Evolutionary conservation across 768 basidiomycete genomes (phyloP), one percentile per base, ranked within the genome.

Genomic region (Cystobasidium tubakii): DNA sequence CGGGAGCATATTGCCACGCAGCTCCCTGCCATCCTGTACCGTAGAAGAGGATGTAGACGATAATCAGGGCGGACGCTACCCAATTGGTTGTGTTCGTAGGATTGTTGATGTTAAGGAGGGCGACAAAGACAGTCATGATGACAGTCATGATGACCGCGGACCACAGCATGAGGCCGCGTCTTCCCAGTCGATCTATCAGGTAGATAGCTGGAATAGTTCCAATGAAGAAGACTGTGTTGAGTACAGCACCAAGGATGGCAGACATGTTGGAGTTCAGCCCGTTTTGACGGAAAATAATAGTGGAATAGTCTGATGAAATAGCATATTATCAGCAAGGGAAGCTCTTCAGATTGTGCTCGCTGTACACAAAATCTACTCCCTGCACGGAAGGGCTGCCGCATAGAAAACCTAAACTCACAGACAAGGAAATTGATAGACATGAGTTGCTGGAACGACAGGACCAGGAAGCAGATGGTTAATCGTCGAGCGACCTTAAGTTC

Each of bases 391-490:
- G n/a, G n/a, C 29, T 29, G 57, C 13, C 10, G 21, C 4, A 27
- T 12, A 34, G 57, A 6, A 12, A 12, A 6, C 12, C 13, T 4
- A 6, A 12, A 34, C 57, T 60, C 27, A 60, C 57, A 65, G 23
- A 65, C 63, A 27, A 65, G 63, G 63, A 65, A 65, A 46, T 65
- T 65, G 63, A 65, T 65, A 65, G 63, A 65, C 63, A 65, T 65
- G 10, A 65, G 63, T 46, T 65, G 63, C 27, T 65, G 63, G 25
- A 65, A 65, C 6, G 39, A 42, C 2, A 65, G 44, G 4, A 43
- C 36, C 7, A 65, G 36, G 44, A 65, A 65, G 39, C 63, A 65
- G 63, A 65, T 65, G 17, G 23, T 46, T 33, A 65, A 29, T 12
- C 63, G 63, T 13, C 63, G 27, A 46, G 63, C 63, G 21, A 65